A percentile compares a stretch with the other conserved stretches of the same genome.
phyloP scores from a whole-genome alignment of 73 alveolate species.

The Breviolum minutum region DNA sequence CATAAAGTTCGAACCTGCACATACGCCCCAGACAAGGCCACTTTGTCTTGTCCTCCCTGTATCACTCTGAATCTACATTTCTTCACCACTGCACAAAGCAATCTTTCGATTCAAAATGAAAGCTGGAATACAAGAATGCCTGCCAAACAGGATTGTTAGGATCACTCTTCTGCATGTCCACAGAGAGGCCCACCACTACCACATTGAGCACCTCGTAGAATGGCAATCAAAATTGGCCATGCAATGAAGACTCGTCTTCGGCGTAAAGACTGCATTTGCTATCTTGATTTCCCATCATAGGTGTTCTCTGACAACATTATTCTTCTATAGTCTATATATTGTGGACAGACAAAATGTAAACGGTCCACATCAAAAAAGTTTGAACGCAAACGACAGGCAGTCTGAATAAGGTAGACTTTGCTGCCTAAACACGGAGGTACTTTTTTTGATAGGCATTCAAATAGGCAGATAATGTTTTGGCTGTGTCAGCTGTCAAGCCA shows the following conservation, averaged over 20 bases:
- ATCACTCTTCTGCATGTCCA: constrained; percentile 45
- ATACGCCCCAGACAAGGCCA: not conserved
- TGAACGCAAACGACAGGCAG: too few species aligned
- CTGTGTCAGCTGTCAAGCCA: not conserved
- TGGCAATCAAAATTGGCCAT: not conserved
- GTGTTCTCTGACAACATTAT: not conserved
- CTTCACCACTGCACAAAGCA: too few species aligned
- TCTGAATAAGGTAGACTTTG: too few species aligned
- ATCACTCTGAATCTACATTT: not conserved
- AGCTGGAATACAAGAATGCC: not conserved
- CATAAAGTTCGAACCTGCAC: not conserved
- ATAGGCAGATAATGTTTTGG: too few species aligned
- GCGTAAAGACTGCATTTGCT: not conserved
- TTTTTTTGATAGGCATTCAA: too few species aligned
- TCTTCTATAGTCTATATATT: not conserved
- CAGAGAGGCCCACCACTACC: constrained; percentile 58
- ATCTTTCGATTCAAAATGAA: not conserved
- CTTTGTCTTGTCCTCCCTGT: not conserved
- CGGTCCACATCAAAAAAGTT: not conserved
- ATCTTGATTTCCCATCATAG: not conserved
- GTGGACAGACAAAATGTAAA: not conserved
- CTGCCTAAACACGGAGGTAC: too few species aligned
- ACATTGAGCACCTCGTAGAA: constrained; percentile 14
- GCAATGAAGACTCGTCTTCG: not conserved
- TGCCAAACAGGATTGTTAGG: constrained; percentile 43